phyloP scores from a whole-genome alignment of 2,329 filamentous ascomycete genomes.

The Rhinocladiella similis region DNA sequence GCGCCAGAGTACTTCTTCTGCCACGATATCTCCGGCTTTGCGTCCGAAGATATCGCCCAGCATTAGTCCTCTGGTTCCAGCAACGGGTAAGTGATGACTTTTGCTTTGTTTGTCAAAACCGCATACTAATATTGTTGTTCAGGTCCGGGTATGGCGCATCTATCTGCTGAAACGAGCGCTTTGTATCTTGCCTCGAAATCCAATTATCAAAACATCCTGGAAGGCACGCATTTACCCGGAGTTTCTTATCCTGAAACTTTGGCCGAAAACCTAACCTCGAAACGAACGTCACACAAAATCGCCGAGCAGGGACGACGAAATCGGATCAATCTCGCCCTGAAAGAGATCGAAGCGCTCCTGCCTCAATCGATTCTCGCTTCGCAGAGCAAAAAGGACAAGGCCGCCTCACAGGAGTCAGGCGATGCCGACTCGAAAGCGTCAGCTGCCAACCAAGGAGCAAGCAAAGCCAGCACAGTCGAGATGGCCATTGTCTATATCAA shows the following conservation, averaged over 20 bases:
- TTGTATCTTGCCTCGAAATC: conserved; percentile 88
- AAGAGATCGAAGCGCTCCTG: conserved; percentile 86
- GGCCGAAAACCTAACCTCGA: conserved; percentile 91
- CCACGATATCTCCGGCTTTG: conserved; percentile 81
- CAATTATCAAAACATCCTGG: conserved; percentile 96
- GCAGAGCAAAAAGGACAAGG: conserved; percentile 32
- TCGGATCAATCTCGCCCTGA: conserved; percentile 88
- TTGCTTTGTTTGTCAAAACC: conserved; percentile 23
- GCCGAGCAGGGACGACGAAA: conserved; percentile 95
- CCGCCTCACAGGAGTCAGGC: conserved; percentile 37
- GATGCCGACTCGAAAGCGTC: conserved; percentile 42
- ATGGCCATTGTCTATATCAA: conserved; percentile 95
- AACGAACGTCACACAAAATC: conserved; percentile 96
- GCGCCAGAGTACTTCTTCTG: conserved; percentile 67
- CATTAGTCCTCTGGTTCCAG: conserved; percentile 86
- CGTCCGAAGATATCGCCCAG: conserved; percentile 88
- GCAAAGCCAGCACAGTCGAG: conserved; percentile 97
- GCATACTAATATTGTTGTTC: conserved; percentile 11
- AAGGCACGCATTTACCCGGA: conserved; percentile 86
- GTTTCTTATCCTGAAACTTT: conserved; percentile 88
- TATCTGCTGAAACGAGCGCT: conserved; percentile 62
- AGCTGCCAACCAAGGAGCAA: conserved; percentile 61
- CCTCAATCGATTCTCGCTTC: conserved; percentile 56
- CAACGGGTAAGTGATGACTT: conserved; percentile 54
- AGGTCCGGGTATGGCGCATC: conserved; percentile 35